These are phyloP conservation scores for Powellomyces hirtus DNA, from an alignment of 192 early-diverging fungal genomes.

Conservation along the genomic window DNA sequence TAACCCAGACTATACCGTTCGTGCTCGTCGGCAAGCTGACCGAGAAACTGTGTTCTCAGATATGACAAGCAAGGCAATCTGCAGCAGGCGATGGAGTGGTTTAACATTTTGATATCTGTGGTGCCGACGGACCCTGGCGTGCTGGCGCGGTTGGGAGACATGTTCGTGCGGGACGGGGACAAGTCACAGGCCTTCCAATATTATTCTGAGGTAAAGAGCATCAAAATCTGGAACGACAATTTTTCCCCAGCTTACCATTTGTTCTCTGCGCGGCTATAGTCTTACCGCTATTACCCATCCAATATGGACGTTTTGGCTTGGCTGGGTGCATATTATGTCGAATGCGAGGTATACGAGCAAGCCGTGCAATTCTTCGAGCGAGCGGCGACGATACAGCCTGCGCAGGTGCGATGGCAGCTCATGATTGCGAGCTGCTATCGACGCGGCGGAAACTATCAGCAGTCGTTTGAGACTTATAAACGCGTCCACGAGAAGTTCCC, in stretches of 20 bases:
- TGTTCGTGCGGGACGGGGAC: conserved; percentile 51
- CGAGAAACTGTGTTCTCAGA: conserved; percentile 29
- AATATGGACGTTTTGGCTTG: conserved; percentile 56
- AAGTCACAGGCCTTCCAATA: conserved; percentile 63
- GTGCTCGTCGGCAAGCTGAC: not conserved
- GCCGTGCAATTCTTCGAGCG: conserved; percentile 60
- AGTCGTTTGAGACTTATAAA: conserved; percentile 56
- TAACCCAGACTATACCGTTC: not conserved
- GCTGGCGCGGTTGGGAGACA: conserved; percentile 49
- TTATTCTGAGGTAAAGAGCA: conserved; percentile 48
- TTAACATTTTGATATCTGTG: conserved; percentile 59
- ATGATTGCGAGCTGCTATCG: conserved; percentile 59
- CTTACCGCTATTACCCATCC: conserved; percentile 58
- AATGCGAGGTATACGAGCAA: conserved; percentile 62
- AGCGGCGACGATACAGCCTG: conserved; percentile 48
- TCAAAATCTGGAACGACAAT: not conserved
- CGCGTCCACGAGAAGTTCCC: conserved; percentile 53
- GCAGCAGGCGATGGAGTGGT: conserved; percentile 58
- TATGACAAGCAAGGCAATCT: conserved; percentile 51
- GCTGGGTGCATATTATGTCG: conserved; percentile 63
- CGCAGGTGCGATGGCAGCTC: conserved; percentile 56
- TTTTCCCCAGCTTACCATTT: not conserved
- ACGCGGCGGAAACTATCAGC: conserved; percentile 55
- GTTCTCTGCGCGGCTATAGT: conserved; percentile 17
- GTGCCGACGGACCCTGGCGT: conserved; percentile 59